Base-by-base conservation (phyloP, 176 grass and related monocot genomes). In the Pontederia crassipes region DNA sequence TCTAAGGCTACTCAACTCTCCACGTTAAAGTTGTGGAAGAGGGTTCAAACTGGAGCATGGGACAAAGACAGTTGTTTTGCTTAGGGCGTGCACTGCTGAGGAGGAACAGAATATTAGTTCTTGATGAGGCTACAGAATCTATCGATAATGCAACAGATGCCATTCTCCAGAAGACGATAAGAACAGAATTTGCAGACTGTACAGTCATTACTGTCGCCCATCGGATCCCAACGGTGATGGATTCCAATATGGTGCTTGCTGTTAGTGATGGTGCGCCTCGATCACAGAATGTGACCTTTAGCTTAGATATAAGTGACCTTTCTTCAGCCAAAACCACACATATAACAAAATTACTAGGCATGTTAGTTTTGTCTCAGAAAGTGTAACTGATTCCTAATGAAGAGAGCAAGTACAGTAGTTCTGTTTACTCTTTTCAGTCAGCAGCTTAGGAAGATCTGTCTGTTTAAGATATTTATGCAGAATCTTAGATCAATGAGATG, bases 31-130 rank as follows among this genome's bases (percentile, higher is more conserved):
- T 97, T 69, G 78, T 80, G 2, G 87, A 97, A 79, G 87, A 88
- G 11, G 93, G 93, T 3, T 91, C 81, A 0, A 97, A 97, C 47
- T 97, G 93, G 93, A 97, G 93, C 79, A 97, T 97, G 93, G 93
- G 93, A 12, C 87, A 97, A 82, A 85, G 92, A 46, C 92, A 97
- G 45, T 66, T 97, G 46, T 91, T 97, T 40, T 97, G 92, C 64
- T 79, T 97, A 55, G 92, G 92, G 1, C 86, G 92, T 26, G 67
- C 81, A 51, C 83, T 97, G 67, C 48, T 91, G 56, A 91, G 84
- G 69, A 80, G 71, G 70, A 83, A 84, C 0, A 78, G 64, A 2
- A 83, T 97, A 59, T 66, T 97, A 70, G 92, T 97, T 49, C 81
- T 97, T 0, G 92, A 97, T 28, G 92, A 91, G 76, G 87, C 92